Conservation (phyloP, 2,329 filamentous ascomycete species). For the Penicillium sp. region DNA sequence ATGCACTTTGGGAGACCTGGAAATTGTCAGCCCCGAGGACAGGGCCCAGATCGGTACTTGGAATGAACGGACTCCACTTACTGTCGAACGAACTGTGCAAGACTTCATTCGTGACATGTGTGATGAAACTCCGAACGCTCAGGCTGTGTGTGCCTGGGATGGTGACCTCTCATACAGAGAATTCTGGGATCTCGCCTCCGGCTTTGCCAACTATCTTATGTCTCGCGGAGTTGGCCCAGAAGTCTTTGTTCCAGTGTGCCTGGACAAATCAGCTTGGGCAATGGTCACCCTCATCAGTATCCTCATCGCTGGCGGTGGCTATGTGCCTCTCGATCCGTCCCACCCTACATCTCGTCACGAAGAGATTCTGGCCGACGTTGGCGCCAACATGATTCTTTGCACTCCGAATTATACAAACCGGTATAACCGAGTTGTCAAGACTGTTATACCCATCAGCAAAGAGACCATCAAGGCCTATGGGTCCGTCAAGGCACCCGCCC, state of each 20-base stretch:
- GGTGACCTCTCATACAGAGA: constrained; percentile 34
- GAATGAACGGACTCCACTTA: constrained; percentile 29
- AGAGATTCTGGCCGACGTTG: constrained; percentile 33
- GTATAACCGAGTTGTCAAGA: constrained; percentile 30
- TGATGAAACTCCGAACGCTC: constrained; percentile 26
- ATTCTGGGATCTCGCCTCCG: constrained; percentile 29
- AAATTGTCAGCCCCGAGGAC: constrained; percentile 35
- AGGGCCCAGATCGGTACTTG: constrained; percentile 31
- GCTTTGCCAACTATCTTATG: constrained; percentile 31
- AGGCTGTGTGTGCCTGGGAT: constrained; percentile 38
- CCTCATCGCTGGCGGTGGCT: constrained; percentile 35
- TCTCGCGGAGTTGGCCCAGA: constrained; percentile 35
- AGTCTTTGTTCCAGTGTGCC: constrained; percentile 32
- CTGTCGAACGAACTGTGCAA: constrained; percentile 32
- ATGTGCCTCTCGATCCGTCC: constrained; percentile 35
- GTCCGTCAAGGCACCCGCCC: constrained; percentile 14
- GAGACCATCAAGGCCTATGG: constrained; percentile 31
- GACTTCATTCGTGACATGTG: constrained; percentile 32
- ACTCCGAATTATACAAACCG: constrained; percentile 32
- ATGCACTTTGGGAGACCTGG: constrained; percentile 28
- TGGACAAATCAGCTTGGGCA: constrained; percentile 37
- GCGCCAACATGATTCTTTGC: constrained; percentile 33
- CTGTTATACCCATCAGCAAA: constrained; percentile 33
- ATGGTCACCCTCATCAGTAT: constrained; percentile 34
- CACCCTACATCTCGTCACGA: constrained; percentile 34